Base-by-base conservation (phyloP, 2,329 filamentous ascomycete genomes). In the Exophiala aquamarina region DNA sequence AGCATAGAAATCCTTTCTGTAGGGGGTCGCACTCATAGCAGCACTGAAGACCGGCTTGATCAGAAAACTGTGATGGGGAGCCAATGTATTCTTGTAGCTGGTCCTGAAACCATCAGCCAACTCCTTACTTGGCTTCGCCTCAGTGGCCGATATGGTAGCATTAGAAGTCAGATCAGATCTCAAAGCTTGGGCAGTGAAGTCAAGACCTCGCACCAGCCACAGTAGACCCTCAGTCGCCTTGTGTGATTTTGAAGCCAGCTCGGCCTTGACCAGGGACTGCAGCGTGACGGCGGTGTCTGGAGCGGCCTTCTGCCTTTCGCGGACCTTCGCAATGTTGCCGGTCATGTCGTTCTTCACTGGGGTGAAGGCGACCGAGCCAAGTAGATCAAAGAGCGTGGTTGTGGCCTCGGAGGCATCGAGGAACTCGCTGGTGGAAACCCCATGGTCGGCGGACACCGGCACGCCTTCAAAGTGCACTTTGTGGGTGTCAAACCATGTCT, bases 241-340 rank as follows among this genome's bases (percentile, higher is more conserved):
- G 74, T 95, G 88, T 71, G 93, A 91, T 77, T 91, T 92, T 54
- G 82, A 79, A 76, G 90, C 91, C 66, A 95, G 76, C 76, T 98
- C 93, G 67, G 91, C 93, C 57, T 83, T 69, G 60, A 87, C 86
- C 39, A 97, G 87, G 37, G 84, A 81, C 73, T 98, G 93, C 47
- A 98, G 76, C 47, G 83, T 95, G 61, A 80, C 76, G n/a, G 88
- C 94, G 56, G 91, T 84, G 44, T 76, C 75, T 21, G 91, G 89
- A 47, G 87, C 82, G 47, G 84, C 88, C 44, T 85, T 77, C 66
- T 92, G 86, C 59, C 91, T 83, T 42, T 91, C 84, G 56, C 88
- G 83, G 69, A 97, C 78, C 87, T 98, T 97, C 89, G 90, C 91
- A 73, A 97, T 81, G 73, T 98, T 98, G 67, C 88, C 88, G 39